phyloP scores from a whole-genome alignment of 2,329 filamentous ascomycete genomes.

The Phoma sp. region DNA sequence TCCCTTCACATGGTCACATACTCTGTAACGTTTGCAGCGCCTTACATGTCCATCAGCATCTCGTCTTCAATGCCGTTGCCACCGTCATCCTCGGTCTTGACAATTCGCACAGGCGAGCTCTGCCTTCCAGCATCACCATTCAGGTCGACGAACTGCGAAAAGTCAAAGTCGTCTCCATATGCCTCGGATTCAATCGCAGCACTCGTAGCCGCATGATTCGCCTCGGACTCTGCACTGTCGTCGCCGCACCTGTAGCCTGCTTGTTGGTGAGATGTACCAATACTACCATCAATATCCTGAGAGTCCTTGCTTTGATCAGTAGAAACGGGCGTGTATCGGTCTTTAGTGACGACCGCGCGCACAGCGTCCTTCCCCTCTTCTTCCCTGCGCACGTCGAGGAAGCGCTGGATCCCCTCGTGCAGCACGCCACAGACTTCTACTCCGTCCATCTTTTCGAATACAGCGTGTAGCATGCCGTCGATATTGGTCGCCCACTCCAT shows the following conservation, averaged over 20 bases:
- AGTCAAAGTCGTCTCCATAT: not conserved
- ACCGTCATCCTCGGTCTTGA: slow-evolving; percentile 5
- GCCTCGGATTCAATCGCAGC: not conserved
- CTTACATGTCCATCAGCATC: slow-evolving; percentile 35
- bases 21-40: not conserved
- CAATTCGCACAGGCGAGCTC: not conserved
- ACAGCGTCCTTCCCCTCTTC: not conserved
- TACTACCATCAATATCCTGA: no score
- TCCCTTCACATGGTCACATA: not conserved
- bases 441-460: slow-evolving; percentile 14
- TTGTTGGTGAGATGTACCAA: no score
- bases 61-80: slow-evolving; percentile 30
- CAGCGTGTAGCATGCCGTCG: slow-evolving; percentile 20
- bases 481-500: slow-evolving; percentile 25
- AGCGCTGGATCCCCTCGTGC: slow-evolving; percentile 23
- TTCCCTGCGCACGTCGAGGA: slow-evolving; percentile 2
- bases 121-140: not conserved
- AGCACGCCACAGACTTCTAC: slow-evolving; percentile 20
- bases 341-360: not conserved
- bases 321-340: no score
- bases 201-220: not conserved
- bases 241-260: no score
- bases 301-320: no score
- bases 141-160: not conserved
- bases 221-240: not conserved